A percentile compares a stretch with the other conserved stretches of the same genome.
phyloP scores from a whole-genome alignment of 2,329 filamentous ascomycete species.

The Penicillium sp. region DNA sequence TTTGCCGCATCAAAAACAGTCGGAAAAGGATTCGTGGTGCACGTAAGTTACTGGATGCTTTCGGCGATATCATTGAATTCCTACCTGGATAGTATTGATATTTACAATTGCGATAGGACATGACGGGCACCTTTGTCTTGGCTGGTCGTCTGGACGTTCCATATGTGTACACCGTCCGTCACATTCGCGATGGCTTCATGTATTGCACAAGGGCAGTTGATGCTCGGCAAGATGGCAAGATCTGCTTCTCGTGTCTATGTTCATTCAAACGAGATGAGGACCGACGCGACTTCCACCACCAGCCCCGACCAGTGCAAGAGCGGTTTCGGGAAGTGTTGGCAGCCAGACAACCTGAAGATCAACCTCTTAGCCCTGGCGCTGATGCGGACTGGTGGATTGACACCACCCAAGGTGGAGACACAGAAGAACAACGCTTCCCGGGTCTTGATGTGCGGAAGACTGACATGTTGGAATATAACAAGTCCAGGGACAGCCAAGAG shows the following conservation, averaged over 20 bases:
- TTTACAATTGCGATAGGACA: conserved; percentile 37
- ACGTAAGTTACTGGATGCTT: conserved; percentile 39
- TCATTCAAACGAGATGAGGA: conserved; percentile 52
- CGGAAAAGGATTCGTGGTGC: conserved; percentile 49
- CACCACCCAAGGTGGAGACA: conserved; percentile 24
- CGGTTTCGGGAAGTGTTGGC: conserved; percentile 31
- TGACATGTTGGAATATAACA: conserved; percentile 53
- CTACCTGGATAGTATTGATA: not conserved
- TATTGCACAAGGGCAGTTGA: conserved; percentile 55
- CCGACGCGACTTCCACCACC: conserved; percentile 28
- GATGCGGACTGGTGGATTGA: conserved; percentile 40
- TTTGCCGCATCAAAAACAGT: conserved; percentile 58
- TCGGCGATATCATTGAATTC: not conserved
- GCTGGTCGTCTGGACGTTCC: conserved; percentile 48
- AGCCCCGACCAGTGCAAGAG: conserved; percentile 27
- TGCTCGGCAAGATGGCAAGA: conserved; percentile 48
- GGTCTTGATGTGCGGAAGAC: conserved; percentile 52
- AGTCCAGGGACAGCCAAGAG: conserved; percentile 21
- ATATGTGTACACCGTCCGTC: conserved; percentile 52
- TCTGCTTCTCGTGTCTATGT: conserved; percentile 53
- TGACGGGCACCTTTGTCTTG: conserved; percentile 54
- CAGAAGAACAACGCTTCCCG: conserved; percentile 34
- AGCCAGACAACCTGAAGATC: conserved; percentile 34
- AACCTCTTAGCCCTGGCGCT: conserved; percentile 32
- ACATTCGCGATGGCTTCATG: conserved; percentile 51